These are phyloP conservation scores for Perkinsus olseni DNA, from an alignment of 169 alveolate genomes.

Conservation along the genomic window DNA sequence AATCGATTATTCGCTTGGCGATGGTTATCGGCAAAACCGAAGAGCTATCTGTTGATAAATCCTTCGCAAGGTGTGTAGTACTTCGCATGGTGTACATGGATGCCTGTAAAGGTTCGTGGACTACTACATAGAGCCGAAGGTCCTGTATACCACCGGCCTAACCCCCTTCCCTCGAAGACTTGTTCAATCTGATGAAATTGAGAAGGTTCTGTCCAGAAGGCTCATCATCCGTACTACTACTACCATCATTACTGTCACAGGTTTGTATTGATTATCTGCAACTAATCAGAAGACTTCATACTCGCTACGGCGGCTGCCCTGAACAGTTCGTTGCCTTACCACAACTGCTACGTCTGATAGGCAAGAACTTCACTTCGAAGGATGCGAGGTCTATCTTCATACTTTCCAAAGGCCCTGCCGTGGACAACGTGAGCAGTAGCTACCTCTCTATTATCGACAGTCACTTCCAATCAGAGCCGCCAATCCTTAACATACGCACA, in stretches of 20 bases:
- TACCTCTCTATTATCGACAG: too few species aligned
- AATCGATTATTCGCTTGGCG: background rate
- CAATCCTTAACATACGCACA: background rate
- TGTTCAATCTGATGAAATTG: background rate
- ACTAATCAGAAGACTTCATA: background rate
- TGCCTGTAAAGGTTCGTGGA: background rate
- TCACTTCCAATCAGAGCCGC: background rate
- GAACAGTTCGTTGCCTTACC: background rate
- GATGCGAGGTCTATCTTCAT: background rate
- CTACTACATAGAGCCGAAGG: background rate
- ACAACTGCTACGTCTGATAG: background rate
- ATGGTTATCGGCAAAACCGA: background rate
- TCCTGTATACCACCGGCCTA: background rate
- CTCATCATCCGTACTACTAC: background rate
- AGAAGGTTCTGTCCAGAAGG: background rate
- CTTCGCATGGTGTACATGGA: background rate
- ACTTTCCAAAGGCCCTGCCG: background rate
- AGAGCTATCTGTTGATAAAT: background rate
- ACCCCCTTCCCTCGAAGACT: background rate
- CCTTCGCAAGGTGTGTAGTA: background rate
- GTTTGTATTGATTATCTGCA: background rate
- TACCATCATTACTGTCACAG: background rate
- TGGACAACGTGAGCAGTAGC: too few species aligned
- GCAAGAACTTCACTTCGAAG: background rate
- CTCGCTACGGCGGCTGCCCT: background rate